A percentile compares a stretch with the other conserved stretches of the same genome.
phyloP scores from a whole-genome alignment of 2,329 filamentous ascomycete species.

The Xylariaceae sp. region DNA sequence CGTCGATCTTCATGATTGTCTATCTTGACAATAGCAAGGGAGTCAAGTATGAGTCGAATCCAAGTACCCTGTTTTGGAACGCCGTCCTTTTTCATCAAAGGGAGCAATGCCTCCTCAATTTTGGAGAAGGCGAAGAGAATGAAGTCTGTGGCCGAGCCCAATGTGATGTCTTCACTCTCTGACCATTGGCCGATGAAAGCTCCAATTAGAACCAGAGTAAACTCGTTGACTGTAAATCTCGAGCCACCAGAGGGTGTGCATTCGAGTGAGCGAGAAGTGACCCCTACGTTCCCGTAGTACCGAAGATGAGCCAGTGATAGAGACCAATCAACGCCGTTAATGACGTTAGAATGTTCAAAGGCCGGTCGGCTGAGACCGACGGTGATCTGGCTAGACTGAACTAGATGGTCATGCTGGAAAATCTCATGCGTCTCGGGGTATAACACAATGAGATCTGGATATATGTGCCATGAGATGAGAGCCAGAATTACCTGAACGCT shows the following conservation, averaged over 20 bases:
- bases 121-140: not conserved
- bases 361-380: not conserved
- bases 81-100: no score
- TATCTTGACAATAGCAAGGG: not conserved
- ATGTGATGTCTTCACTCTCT: not conserved
- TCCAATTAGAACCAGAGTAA: slow-evolving; percentile 2
- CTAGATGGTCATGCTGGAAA: slow-evolving; percentile 1
- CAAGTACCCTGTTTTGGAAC: not conserved
- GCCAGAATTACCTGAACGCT: not conserved
- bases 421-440: not conserved
- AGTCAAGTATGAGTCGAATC: not conserved
- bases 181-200: slow-evolving; percentile 2
- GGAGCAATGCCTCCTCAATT: not conserved
- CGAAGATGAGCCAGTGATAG: slow-evolving; percentile 9
- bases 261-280: not conserved
- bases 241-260: slow-evolving; percentile 3
- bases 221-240: slow-evolving; percentile 6
- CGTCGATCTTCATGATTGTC: not conserved
- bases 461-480: slow-evolving; percentile 7
- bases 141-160: slow-evolving; percentile 2
- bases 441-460: slow-evolving; percentile 6
- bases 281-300: slow-evolving; percentile 1
- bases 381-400: slow-evolving; percentile 2
- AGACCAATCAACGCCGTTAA: slow-evolving; percentile 10
- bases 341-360: not conserved